Conservation (phyloP, 768 basidiomycete species). For the Phaffia australis region DNA sequence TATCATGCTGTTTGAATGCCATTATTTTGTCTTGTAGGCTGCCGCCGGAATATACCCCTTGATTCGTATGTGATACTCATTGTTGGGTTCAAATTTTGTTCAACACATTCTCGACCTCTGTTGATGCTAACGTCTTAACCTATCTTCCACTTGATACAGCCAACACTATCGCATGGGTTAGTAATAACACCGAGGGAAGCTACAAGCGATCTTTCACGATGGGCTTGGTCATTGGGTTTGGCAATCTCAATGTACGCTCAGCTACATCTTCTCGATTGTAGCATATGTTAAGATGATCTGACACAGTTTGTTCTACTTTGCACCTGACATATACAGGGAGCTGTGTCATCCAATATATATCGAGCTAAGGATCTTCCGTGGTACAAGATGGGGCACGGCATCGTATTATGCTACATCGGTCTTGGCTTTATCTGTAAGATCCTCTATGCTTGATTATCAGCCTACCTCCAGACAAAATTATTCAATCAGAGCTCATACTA, state of each 20-base stretch:
- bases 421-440: slow-evolving; percentile 46
- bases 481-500: no score
- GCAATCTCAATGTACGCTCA: slow-evolving; percentile 4
- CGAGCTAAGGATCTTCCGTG: slow-evolving; percentile 56
- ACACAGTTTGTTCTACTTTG: background rate
- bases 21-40: slow-evolving; percentile 55
- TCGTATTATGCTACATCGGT: slow-evolving; percentile 58
- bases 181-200: slow-evolving; percentile 62
- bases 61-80: slow-evolving; percentile 37
- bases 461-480: background rate
- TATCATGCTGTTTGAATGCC: slow-evolving; percentile 54
- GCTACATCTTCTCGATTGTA: no score
- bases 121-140: slow-evolving; percentile 40
- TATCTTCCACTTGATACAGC: background rate
- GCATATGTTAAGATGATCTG: background rate
- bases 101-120: slow-evolving; percentile 26
- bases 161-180: slow-evolving; percentile 52
- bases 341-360: slow-evolving; percentile 67
- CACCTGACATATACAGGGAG: slow-evolving; percentile 55
- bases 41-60: slow-evolving; percentile 67
- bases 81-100: slow-evolving; percentile 40
- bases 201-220: slow-evolving; percentile 55
- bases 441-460: background rate
- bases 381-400: slow-evolving; percentile 59
- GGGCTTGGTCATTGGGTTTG: slow-evolving; percentile 30